Base-by-base conservation (phyloP, 1,139 yeast species). In the Candida freyschussii region DNA sequence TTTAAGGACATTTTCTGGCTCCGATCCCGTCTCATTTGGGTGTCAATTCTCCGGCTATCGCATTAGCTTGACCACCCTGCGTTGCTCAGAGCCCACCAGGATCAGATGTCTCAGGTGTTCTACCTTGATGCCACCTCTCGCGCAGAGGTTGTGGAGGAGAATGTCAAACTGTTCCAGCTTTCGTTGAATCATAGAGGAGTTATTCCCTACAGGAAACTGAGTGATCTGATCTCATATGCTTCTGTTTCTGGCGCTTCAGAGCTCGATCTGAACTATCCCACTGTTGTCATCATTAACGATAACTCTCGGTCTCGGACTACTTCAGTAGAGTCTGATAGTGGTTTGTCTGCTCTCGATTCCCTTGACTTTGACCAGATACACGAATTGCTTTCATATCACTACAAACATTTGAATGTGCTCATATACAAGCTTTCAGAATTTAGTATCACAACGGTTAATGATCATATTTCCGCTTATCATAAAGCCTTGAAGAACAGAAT, bases 331-430 rank as follows among this genome's bases (percentile, higher is more conserved):
- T n/a, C n/a, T n/a, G n/a, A n/a, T n/a, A n/a, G n/a, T n/a, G n/a
- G n/a, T n/a, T n/a, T n/a, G 7, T 21, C 44, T 0, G 26, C 32
- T 3, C 29, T 48, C 7, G 42, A 47, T 27, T 13, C 37, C 1
- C 29, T 48, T 17, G 8, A 27, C 4, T 45, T 21, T 16, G 32
- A 32, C 0, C 43, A 44, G 10, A 34, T 34, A 2, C 14, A 29
- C 3, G 16, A 33, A 3, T 25, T 48, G 20, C 26, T 50, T 19
- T 17, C 36, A 8, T 35, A 40, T 30, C 50, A 46, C 42, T 70
- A 69, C 49, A 55, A 56, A 39, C 75, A 70, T 47, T 53, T 67
- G 39, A 69, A 67, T 45, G 46, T 65, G 17, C 49, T 69, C 8
- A 57, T 60, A 6, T 50, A 62, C 14, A 48, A 47, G 17, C 46